Evolutionary conservation across 2,329 filamentous ascomycete species (phyloP), one percentile per base, ranked within the genome.

Genomic region (Colletotrichum australisinense): DNA sequence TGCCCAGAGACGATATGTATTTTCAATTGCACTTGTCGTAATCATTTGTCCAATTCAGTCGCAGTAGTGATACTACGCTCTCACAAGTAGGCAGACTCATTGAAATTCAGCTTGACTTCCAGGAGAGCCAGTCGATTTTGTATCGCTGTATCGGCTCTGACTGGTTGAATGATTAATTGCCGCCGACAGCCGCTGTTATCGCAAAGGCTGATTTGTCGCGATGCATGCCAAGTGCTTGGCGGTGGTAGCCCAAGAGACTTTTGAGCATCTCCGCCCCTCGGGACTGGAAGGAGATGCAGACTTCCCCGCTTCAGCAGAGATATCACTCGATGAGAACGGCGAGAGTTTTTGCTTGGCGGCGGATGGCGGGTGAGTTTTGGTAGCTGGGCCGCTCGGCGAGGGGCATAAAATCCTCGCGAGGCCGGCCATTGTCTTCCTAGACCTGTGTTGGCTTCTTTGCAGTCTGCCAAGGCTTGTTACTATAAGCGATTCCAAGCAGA

Each of bases 171-270:
- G 49, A 30, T 59, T 19, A 24, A n/a, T 58, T 38, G 42, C 24
- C 30, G 6, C 32, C 38, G 38, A 60, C 30, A 60, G 46, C 63
- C 24, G 56, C 38, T 32, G 57, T 72, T 69, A 72, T 72, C 69
- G 28, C 53, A 22, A 2, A 16, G 19, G 12, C 16, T 69, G 65
- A 69, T 73, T 62, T 46, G 56, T 49, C 22, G 5, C 26, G 35
- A 59, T 73, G 67, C 49, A 49, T 11, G 70, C 67, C 58, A 73
- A 69, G 66, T 60, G 22, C 70, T 65, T 70, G 60, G 66, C 53
- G 9, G 14, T 32, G 1, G 46, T 26, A 38, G 26, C n/a, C 32
- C 42, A 35, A 12, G 42, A 26, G 49, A 30, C 46, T 56, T 22
- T 63, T 19, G 19, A 60, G 22, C 65, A 69, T 73, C 55, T 73